Conservation (phyloP, 2,329 filamentous ascomycete species). For the Phyllosticta ampelicida region DNA sequence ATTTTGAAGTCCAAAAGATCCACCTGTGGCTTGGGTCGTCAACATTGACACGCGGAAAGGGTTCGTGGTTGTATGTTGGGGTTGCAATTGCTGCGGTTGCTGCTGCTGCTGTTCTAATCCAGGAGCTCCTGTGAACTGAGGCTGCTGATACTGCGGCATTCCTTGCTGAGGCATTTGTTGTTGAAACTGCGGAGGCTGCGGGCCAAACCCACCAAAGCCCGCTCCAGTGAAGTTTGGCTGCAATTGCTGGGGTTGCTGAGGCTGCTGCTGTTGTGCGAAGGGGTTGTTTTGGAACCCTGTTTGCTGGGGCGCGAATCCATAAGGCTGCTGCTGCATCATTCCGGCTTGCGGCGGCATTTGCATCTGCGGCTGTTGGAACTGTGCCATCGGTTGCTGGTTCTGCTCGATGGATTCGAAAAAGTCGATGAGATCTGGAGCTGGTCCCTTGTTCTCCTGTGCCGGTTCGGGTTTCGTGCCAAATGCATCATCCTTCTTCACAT, state of each 20-base stretch:
- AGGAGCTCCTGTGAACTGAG: constrained; percentile 8
- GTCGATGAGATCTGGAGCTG: constrained; percentile 73
- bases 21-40: neutral
- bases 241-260: constrained; percentile 26
- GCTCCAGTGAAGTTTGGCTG: constrained; percentile 59
- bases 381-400: constrained; percentile 57
- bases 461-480: constrained; percentile 27
- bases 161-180: constrained; percentile 27
- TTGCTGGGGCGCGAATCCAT: constrained; percentile 9
- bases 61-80: constrained; percentile 58
- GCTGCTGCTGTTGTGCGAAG: constrained; percentile 25
- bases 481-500: constrained; percentile 18
- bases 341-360: constrained; percentile 18
- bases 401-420: constrained; percentile 87
- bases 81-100: constrained; percentile 32
- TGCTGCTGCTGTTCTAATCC: constrained; percentile 4
- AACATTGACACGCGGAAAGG: constrained; percentile 57
- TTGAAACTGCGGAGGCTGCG: constrained; percentile 49
- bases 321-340: constrained; percentile 10
- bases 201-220: constrained; percentile 73
- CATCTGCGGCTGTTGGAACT: constrained; percentile 19
- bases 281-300: constrained; percentile 26
- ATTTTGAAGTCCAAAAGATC: neutral
- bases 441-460: constrained; percentile 41
- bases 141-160: constrained; percentile 27